phyloP scores from a whole-genome alignment of 306 rosid genomes.

The Adenanthera pavonina region DNA sequence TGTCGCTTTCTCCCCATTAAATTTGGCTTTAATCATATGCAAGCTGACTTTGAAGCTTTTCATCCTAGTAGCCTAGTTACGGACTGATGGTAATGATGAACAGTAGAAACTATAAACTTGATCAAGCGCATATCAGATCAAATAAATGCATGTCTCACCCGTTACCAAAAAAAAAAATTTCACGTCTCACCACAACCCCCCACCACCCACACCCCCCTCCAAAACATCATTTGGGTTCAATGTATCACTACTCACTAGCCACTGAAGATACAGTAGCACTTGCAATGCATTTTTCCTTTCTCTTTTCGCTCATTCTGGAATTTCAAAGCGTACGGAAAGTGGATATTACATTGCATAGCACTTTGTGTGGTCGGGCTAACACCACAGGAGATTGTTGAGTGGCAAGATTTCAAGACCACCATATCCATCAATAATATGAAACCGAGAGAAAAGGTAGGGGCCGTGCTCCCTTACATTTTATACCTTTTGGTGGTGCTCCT shows the following conservation, averaged over 20 bases:
- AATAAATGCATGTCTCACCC: neutral
- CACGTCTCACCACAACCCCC: no score
- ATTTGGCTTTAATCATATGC: constrained; percentile 39
- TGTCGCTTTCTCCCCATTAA: constrained; percentile 28
- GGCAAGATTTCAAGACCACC: constrained; percentile 3
- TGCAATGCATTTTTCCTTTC: neutral
- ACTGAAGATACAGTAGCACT: neutral
- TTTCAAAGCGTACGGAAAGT: constrained; percentile 20
- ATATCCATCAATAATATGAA: neutral
- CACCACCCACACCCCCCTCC: no score
- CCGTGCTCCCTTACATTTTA: neutral
- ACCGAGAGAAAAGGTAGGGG: neutral
- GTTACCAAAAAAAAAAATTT: no score
- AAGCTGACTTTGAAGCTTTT: neutral
- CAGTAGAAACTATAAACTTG: neutral
- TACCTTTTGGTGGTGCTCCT: neutral
- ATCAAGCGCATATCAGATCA: neutral
- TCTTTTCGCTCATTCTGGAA: neutral
- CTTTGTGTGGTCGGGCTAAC: constrained; percentile 23
- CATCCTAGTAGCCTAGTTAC: neutral
- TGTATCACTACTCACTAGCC: neutral
- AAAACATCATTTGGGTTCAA: neutral
- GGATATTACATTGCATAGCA: constrained; percentile 17
- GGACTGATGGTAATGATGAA: neutral
- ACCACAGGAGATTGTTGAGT: neutral